These are phyloP conservation scores for Licmophora abbreviata DNA, from an alignment of 108 stramenopile species.

Conservation along the genomic window DNA sequence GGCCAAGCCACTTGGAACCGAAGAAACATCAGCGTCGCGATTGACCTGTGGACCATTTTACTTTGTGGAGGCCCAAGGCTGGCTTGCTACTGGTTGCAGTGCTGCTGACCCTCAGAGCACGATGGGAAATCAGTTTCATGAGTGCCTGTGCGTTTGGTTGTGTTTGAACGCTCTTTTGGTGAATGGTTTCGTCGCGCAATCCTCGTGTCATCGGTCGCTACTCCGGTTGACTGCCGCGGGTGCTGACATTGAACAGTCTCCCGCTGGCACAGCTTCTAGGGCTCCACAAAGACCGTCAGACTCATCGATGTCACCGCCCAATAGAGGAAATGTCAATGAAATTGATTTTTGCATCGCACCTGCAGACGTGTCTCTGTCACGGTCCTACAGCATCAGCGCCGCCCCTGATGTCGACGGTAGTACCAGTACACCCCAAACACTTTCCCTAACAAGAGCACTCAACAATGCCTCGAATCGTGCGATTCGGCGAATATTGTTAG, in stretches of 20 bases:
- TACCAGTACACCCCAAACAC: conserved; percentile 19
- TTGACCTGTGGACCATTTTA: no score
- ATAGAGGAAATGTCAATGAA: conserved; percentile 46
- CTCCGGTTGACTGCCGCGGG: neutral
- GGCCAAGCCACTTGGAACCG: no score
- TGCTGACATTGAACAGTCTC: neutral
- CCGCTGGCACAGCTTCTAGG: neutral
- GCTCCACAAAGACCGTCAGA: neutral
- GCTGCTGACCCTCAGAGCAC: no score
- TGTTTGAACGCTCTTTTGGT: no score
- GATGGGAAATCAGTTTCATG: neutral
- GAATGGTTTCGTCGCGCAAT: no score
- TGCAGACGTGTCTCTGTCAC: conserved; percentile 68
- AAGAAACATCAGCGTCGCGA: no score
- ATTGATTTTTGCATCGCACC: conserved; percentile 85
- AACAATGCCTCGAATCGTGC: conserved; percentile 83
- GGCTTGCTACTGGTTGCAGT: no score
- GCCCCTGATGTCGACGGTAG: conserved; percentile 1
- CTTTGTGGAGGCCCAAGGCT: no score
- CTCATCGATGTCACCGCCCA: neutral
- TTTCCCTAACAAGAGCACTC: conserved; percentile 62
- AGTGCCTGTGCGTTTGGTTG: neutral
- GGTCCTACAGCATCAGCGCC: conserved; percentile 32
- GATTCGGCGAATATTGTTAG: conserved; percentile 66
- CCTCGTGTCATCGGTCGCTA: neutral